Conservation (phyloP, 1,284 basidiomycete species). For the Apiotrichum akiyoshidainum region DNA sequence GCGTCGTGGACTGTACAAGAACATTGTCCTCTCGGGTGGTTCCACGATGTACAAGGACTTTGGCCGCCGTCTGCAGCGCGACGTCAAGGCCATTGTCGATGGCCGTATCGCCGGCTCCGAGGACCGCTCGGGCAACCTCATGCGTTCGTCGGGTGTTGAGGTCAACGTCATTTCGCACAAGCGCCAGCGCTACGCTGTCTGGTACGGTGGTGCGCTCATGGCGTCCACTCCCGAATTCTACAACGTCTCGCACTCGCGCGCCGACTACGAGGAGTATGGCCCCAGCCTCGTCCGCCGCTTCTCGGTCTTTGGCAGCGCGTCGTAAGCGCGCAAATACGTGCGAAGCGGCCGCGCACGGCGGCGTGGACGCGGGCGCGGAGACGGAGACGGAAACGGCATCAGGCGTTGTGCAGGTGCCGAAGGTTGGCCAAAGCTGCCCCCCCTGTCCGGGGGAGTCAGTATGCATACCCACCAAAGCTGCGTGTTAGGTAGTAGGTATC, state of each 20-base stretch:
- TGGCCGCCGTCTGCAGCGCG: slow-evolving; percentile 89
- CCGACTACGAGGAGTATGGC: slow-evolving; percentile 95
- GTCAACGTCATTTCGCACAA: slow-evolving; percentile 99
- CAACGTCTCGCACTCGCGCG: slow-evolving; percentile 94
- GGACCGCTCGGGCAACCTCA: slow-evolving; percentile 67
- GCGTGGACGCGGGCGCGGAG: neutral
- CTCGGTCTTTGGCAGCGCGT: slow-evolving; percentile 88
- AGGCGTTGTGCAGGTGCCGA: no score
- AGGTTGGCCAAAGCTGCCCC: no score
- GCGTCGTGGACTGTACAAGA: slow-evolving; percentile 91
- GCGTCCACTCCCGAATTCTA: slow-evolving; percentile 97
- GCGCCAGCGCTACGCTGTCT: slow-evolving; percentile 95
- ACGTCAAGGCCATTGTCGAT: slow-evolving; percentile 91
- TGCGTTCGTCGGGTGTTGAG: slow-evolving; percentile 86
- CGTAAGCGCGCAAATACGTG: slow-evolving; percentile 49
- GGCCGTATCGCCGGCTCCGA: slow-evolving; percentile 78
- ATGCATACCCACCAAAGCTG: no score
- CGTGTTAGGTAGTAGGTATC: no score
- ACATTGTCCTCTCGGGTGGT: slow-evolving; percentile 92
- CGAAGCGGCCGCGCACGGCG: neutral
- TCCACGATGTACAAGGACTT: slow-evolving; percentile 99
- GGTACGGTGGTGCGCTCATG: slow-evolving; percentile 94
- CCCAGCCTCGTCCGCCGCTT: slow-evolving; percentile 93
- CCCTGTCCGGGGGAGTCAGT: no score
- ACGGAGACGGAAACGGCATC: neutral